Conservation (phyloP, 495 filamentous ascomycete species). For the Glonium stellatum region DNA sequence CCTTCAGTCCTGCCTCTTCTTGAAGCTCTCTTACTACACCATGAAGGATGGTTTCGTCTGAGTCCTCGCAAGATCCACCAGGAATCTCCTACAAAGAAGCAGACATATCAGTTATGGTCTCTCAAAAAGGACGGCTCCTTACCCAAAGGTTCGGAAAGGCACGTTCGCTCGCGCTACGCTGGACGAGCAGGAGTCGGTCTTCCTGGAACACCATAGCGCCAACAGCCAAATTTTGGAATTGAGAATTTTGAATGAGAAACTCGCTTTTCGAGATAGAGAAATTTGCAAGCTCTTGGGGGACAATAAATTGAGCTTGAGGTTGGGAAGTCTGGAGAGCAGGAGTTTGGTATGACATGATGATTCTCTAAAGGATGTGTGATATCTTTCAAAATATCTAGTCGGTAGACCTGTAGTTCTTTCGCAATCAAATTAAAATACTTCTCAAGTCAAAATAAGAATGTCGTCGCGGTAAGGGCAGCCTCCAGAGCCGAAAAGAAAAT, state of each 20-base stretch:
- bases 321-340: not conserved
- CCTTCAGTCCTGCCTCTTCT: conserved; percentile 53
- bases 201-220: conserved; percentile 30
- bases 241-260: conserved; percentile 14
- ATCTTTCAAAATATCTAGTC: not conserved
- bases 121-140: not conserved
- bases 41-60: conserved; percentile 48
- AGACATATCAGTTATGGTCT: conserved; percentile 1
- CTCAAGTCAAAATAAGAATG: not conserved
- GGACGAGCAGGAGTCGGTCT: conserved; percentile 46
- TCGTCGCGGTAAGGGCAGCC: not conserved
- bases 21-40: conserved; percentile 49
- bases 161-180: conserved; percentile 43
- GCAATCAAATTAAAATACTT: not conserved
- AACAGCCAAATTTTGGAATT: conserved; percentile 7
- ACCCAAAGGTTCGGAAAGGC: conserved; percentile 37
- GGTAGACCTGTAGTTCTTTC: not conserved
- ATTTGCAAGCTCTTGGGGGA: conserved; percentile 9
- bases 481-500: not conserved
- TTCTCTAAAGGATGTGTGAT: not conserved
- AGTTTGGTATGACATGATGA: not conserved
- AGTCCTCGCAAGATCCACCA: conserved; percentile 46
- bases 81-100: conserved; percentile 48
- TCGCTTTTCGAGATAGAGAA: conserved; percentile 16
- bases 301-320: conserved; percentile 9